Percentiles rank a stretch among this genome's conserved stretches.
phyloP scores from a whole-genome alignment of 1,284 basidiomycete genomes.

The Malassezia restricta region DNA sequence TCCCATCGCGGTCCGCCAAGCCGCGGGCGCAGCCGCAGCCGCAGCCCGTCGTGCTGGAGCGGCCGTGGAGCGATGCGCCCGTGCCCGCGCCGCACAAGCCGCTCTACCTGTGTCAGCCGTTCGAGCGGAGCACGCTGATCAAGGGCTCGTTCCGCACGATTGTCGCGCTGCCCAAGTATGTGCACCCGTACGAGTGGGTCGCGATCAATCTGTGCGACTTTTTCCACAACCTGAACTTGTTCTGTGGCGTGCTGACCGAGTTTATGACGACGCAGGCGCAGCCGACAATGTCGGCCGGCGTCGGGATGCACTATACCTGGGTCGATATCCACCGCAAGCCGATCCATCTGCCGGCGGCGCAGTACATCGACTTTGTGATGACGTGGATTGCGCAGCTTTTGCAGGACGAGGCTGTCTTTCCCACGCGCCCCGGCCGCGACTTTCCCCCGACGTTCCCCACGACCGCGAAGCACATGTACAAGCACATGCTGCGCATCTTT shows the following conservation, averaged over 20 bases:
- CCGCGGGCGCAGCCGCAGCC: constrained; percentile 5
- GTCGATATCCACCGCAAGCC: constrained; percentile 73
- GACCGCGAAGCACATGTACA: constrained; percentile 90
- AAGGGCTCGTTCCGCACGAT: constrained; percentile 99
- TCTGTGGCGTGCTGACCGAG: constrained; percentile 88
- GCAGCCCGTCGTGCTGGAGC: not conserved
- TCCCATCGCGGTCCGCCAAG: not conserved
- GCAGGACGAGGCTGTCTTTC: constrained; percentile 83
- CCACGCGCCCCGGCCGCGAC: constrained; percentile 85
- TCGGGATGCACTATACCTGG: constrained; percentile 92
- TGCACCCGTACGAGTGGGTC: constrained; percentile 66
- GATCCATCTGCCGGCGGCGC: constrained; percentile 83
- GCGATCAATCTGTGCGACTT: constrained; percentile 63
- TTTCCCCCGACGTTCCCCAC: constrained; percentile 80
- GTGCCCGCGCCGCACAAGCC: constrained; percentile 20
- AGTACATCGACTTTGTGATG: constrained; percentile 98
- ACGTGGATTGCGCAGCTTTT: constrained; percentile 91
- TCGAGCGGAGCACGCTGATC: constrained; percentile 89
- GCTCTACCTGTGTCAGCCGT: constrained; percentile 49
- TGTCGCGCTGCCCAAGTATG: constrained; percentile 81
- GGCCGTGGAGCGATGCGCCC: not conserved
- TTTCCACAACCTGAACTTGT: constrained; percentile 91
- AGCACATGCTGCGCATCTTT: constrained; percentile 89
- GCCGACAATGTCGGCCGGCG: constrained; percentile 84
- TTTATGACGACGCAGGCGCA: constrained; percentile 82